Evolutionary conservation across 306 rosid genomes (phyloP), one percentile per base, ranked within the genome.

Genomic region (Hippophae gyantsensis): DNA sequence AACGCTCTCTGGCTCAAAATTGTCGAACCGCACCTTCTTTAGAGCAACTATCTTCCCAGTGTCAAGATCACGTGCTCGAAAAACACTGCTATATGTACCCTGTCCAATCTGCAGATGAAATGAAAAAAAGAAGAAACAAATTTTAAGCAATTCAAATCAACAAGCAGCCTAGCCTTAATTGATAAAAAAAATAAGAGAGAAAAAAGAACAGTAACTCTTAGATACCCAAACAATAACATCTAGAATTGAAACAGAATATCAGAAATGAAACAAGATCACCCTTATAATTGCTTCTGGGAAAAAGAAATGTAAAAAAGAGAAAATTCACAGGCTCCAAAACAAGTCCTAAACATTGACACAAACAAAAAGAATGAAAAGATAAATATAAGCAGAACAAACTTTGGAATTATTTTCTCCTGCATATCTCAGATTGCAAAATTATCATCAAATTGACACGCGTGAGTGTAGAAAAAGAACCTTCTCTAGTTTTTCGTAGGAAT

Each of bases 1-100:
- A 8, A 93, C 99, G 68, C 99, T 93, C 69, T 93, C 99, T 1
- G 95, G 97, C 80, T 93, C 99, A 62, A 86, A 93, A 69, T 88
- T 93, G 69, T 93, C 99, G 55, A 93, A 93, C 61, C 99, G 82
- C 53, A 93, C 99, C 81, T 93, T 93, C 97, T 93, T 93, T 76
- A 93, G 43, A 44, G 99, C 99, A 57, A 88, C 95, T 56, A 88
- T 79, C 90, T 72, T 84, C 73, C 99, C 95, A 0, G 89, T 93
- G 67, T 86, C 97, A 7, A 79, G 81, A 58, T 88, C 94, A 41
- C 78, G 83, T 1, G 99, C 99, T 78, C 96, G 78, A 55, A 92
- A 92, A 53, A 92, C 99, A 52, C 88, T 92, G 42, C 99, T 92
- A 54, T 92, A 93, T 2, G 99, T 93, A 13, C 99, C 99, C 83